Evolutionary conservation across 305 asterid species (phyloP).

Genomic region (Fraxinus sp.): DNA sequence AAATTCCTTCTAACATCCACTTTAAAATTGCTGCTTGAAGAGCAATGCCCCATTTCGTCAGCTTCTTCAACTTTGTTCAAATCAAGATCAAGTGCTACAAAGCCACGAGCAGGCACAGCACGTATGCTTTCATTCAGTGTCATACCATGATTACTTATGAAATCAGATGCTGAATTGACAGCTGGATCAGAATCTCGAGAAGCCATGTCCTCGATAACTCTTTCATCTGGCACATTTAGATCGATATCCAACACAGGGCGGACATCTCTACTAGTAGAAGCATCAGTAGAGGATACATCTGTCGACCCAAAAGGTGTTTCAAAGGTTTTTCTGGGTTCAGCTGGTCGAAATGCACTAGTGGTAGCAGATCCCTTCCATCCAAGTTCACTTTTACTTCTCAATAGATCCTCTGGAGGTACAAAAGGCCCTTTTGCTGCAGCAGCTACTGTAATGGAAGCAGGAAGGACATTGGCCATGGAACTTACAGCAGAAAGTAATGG

Average conservation of each 20-base stretch:
- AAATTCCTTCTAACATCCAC: slow-evolving; percentile 32
- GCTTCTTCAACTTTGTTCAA: slow-evolving; percentile 39
- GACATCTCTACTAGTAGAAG: slow-evolving; percentile 37
- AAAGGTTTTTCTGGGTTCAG: slow-evolving; percentile 58
- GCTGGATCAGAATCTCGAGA: slow-evolving; percentile 41
- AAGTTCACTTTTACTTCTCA: slow-evolving; percentile 54
- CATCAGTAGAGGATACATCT: slow-evolving; percentile 30
- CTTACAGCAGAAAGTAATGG: slow-evolving; percentile 31
- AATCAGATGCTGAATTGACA: slow-evolving; percentile 25
- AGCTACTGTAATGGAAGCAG: slow-evolving; percentile 55
- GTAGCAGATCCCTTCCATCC: slow-evolving; percentile 88
- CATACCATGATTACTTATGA: slow-evolving; percentile 17
- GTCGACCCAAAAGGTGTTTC: slow-evolving; percentile 33
- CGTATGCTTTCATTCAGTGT: slow-evolving; percentile 24
- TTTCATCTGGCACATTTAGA: slow-evolving; percentile 71
- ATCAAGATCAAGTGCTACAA: slow-evolving; percentile 49
- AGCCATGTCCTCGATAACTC: slow-evolving; percentile 55
- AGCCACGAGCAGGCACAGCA: slow-evolving; percentile 30
- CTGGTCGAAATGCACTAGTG: slow-evolving; percentile 76
- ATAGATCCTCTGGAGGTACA: slow-evolving; percentile 60
- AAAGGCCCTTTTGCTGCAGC: slow-evolving; percentile 67
- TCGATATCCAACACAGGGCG: slow-evolving; percentile 62
- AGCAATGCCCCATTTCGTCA: slow-evolving; percentile 31
- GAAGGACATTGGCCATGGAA: slow-evolving; percentile 29
- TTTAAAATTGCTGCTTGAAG: slow-evolving; percentile 24